A percentile compares a stretch with the other conserved stretches of the same genome.
Evolutionary conservation across 345 rosid genomes (phyloP).

Genomic region (Mallotus nudiflorus): DNA sequence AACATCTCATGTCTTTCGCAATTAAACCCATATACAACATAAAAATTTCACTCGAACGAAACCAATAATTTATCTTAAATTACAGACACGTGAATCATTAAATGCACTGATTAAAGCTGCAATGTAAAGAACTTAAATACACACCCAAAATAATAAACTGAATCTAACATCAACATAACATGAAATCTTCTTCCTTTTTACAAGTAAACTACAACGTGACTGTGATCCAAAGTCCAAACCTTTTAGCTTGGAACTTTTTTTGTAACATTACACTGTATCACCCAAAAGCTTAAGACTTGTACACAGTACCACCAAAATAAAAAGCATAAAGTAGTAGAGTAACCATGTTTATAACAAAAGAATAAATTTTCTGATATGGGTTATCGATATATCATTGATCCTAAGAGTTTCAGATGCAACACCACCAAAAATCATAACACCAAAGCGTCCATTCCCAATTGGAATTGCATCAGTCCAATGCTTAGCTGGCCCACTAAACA

Average conservation of each 20-base stretch:
- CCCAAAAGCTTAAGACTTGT: not conserved
- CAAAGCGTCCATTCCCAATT: conserved; percentile 86
- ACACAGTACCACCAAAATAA: not conserved
- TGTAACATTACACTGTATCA: no score
- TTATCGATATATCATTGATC: conserved; percentile 57
- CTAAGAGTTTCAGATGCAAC: conserved; percentile 66
- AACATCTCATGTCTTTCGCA: no score
- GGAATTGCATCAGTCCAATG: conserved; percentile 90
- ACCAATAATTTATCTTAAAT: no score
- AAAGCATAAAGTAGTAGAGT: no score
- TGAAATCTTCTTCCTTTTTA: not conserved
- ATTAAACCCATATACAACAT: no score
- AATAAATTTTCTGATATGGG: not conserved
- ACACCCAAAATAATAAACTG: no score
- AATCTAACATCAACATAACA: no score
- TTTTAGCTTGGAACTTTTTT: not conserved
- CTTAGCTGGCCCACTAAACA: conserved; percentile 64
- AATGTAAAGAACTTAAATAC: no score
- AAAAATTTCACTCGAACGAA: no score
- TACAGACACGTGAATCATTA: no score
- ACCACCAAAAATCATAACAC: conserved; percentile 95
- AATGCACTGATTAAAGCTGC: no score
- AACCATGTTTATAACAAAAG: not conserved
- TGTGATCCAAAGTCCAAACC: not conserved
- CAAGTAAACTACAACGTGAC: not conserved